Evolutionary conservation across 805 yeast species (phyloP).

Genomic region (Kluyveromyces dobzhanskii): DNA sequence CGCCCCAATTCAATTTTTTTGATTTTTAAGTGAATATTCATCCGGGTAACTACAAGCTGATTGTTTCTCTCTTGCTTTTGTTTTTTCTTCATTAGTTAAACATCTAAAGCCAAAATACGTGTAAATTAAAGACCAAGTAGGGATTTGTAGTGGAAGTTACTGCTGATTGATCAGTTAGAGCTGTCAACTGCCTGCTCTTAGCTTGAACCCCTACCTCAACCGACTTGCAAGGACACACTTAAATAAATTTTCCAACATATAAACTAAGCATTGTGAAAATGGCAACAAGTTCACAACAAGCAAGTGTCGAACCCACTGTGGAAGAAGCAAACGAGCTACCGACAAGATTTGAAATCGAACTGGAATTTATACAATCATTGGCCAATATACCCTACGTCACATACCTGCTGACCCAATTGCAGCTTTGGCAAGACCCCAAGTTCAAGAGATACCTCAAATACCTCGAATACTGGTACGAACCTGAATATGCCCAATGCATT

Average conservation of each 20-base stretch:
- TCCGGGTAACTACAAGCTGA: background rate
- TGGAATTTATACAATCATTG: slow-evolving; percentile 79
- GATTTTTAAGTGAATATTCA: background rate
- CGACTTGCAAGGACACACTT: too few species aligned
- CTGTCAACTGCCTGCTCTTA: too few species aligned
- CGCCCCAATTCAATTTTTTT: slow-evolving; percentile 17
- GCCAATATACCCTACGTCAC: slow-evolving; percentile 85
- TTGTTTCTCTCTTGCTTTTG: too few species aligned
- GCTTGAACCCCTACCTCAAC: too few species aligned
- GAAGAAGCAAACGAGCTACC: slow-evolving; percentile 34
- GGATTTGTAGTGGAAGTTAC: too few species aligned
- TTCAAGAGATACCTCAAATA: slow-evolving; percentile 73
- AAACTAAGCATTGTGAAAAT: too few species aligned
- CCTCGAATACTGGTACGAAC: slow-evolving; percentile 77
- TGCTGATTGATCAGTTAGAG: too few species aligned
- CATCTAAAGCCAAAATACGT: too few species aligned
- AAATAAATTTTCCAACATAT: too few species aligned
- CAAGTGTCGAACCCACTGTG: background rate
- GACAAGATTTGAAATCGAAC: slow-evolving; percentile 35
- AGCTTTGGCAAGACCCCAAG: slow-evolving; percentile 53
- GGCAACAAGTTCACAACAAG: too few species aligned
- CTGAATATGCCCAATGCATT: slow-evolving; percentile 44
- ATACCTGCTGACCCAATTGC: slow-evolving; percentile 71
- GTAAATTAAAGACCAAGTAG: too few species aligned
- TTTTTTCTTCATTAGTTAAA: too few species aligned